phyloP scores from a whole-genome alignment of 2,329 filamentous ascomycete species.

The Diaporthe vaccinii region DNA sequence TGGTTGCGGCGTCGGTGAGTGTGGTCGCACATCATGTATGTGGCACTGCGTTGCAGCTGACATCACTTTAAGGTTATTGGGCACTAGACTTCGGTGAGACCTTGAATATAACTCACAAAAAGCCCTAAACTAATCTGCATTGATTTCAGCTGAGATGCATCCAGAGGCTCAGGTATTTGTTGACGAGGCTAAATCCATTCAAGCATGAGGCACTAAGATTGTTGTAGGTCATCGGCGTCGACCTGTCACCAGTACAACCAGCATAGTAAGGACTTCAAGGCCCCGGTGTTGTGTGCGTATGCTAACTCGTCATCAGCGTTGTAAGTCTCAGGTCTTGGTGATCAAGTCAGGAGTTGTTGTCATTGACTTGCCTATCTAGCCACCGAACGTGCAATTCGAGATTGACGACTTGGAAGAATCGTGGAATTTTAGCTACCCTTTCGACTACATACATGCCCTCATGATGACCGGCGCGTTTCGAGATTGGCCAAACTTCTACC shows the following conservation, averaged over 20 bases:
- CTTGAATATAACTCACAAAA: background rate
- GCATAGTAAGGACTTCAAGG: conserved; percentile 42
- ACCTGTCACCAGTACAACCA: conserved; percentile 46
- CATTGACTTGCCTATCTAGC: conserved; percentile 41
- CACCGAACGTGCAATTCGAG: conserved; percentile 46
- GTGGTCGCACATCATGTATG: conserved; percentile 1
- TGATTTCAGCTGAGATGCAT: conserved; percentile 45
- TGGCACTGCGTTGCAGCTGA: conserved; percentile 29
- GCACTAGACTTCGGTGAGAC: conserved; percentile 48
- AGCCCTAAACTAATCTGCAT: conserved; percentile 19
- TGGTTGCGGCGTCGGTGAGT: conserved; percentile 62
- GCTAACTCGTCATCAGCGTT: conserved; percentile 36
- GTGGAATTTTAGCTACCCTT: conserved; percentile 48
- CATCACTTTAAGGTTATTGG: conserved; percentile 45
- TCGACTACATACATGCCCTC: conserved; percentile 47
- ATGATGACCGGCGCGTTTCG: conserved; percentile 49
- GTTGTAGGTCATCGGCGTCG: conserved; percentile 45
- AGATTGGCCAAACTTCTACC: conserved; percentile 46
- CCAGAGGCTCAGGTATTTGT: conserved; percentile 45
- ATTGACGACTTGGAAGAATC: conserved; percentile 48
- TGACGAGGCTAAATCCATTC: background rate
- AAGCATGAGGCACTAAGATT: conserved; percentile 9
- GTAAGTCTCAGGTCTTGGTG: conserved; percentile 32
- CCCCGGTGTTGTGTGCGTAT: background rate
- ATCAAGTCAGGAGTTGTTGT: background rate